Evolutionary conservation across 2,329 filamentous ascomycete genomes (phyloP).

Genomic region (Xylariales sp.): DNA sequence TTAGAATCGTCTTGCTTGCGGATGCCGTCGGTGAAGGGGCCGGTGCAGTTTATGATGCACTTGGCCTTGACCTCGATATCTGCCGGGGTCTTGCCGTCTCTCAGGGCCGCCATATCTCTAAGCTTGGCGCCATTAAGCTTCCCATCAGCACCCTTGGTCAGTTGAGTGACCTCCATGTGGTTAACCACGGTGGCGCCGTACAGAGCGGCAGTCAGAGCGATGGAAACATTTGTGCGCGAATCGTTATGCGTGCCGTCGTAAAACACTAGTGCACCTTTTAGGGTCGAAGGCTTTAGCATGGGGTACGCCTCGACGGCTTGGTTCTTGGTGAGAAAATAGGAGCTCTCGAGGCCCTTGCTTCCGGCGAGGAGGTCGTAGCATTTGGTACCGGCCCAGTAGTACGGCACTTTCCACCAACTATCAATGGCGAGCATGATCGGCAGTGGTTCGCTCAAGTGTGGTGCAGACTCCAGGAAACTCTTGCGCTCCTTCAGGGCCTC

Average conservation of each 20-base stretch:
- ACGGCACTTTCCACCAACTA: constrained; percentile 73
- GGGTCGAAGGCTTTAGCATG: constrained; percentile 76
- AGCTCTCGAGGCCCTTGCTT: constrained; percentile 81
- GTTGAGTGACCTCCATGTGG: constrained; percentile 73
- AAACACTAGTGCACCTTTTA: constrained; percentile 81
- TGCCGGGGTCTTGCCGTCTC: constrained; percentile 55
- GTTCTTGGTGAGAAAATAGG: constrained; percentile 82
- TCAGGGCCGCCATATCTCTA: constrained; percentile 64
- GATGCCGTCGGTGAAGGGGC: constrained; percentile 81
- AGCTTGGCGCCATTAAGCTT: constrained; percentile 69
- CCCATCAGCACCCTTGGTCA: constrained; percentile 71
- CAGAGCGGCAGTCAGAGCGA: constrained; percentile 83
- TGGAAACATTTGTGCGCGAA: constrained; percentile 85
- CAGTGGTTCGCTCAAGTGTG: constrained; percentile 68
- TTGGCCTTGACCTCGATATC: constrained; percentile 72
- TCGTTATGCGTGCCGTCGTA: constrained; percentile 92
- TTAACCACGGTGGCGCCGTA: constrained; percentile 82
- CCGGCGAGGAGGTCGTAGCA: constrained; percentile 82
- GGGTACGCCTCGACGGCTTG: constrained; percentile 85
- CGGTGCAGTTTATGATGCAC: constrained; percentile 84
- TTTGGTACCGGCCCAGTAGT: constrained; percentile 76
- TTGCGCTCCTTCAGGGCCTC: constrained; percentile 71
- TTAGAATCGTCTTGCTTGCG: constrained; percentile 76
- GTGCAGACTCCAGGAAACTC: constrained; percentile 71
- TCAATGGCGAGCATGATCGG: constrained; percentile 73